These are phyloP conservation scores for Exophiala sideris DNA, from an alignment of 2,329 filamentous ascomycete genomes.

Conservation along the genomic window DNA sequence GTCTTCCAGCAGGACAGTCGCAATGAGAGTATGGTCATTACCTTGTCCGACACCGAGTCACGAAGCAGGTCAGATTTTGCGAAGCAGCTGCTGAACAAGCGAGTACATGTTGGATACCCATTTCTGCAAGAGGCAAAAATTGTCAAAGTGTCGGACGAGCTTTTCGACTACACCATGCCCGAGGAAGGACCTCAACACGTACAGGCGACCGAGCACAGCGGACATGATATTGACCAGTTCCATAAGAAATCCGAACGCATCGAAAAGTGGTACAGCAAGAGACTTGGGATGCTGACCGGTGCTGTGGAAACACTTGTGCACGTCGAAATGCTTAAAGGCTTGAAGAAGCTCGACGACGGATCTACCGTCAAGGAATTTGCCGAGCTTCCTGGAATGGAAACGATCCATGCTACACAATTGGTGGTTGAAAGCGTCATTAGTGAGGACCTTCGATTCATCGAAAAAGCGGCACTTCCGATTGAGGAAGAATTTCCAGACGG, in stretches of 20 bases:
- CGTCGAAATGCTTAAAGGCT: constrained; percentile 88
- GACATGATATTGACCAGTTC: constrained; percentile 76
- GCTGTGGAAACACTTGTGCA: constrained; percentile 84
- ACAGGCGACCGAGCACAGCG: constrained; percentile 66
- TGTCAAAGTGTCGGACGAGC: constrained; percentile 81
- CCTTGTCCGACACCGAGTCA: constrained; percentile 69
- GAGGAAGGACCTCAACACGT: constrained; percentile 61
- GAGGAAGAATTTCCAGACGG: constrained; percentile 85
- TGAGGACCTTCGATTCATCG: constrained; percentile 88
- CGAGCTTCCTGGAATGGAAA: constrained; percentile 77
- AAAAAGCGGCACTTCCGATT: constrained; percentile 80
- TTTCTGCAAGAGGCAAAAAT: constrained; percentile 94
- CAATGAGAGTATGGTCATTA: constrained; percentile 94
- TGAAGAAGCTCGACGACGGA: constrained; percentile 85
- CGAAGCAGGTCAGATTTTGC: constrained; percentile 69
- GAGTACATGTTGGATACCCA: constrained; percentile 88
- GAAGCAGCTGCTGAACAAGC: constrained; percentile 75
- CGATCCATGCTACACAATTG: constrained; percentile 85
- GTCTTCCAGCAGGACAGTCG: constrained; percentile 95
- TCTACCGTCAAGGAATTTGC: constrained; percentile 91
- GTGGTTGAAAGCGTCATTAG: constrained; percentile 87
- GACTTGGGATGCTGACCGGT: constrained; percentile 82
- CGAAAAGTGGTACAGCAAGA: constrained; percentile 84
- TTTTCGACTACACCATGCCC: constrained; percentile 80
- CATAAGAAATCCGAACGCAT: constrained; percentile 78